Percentiles rank a stretch among this genome's conserved stretches.
These are phyloP conservation scores for Fallopia convolvulus DNA, from an alignment of 148 eudicot genomes.

Conservation along the genomic window DNA sequence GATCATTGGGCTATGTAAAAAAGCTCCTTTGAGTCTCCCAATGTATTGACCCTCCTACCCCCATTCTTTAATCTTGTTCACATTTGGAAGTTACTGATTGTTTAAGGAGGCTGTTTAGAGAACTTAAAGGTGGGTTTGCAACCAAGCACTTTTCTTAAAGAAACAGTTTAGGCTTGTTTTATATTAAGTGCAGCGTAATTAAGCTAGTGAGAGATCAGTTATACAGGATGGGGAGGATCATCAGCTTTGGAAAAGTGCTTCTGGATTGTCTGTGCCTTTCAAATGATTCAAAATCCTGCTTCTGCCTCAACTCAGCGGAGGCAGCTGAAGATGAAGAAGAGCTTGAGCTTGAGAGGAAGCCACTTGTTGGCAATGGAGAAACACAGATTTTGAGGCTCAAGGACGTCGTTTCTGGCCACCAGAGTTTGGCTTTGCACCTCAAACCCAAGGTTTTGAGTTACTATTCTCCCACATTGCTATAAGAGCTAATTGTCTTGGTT, in stretches of 20 bases:
- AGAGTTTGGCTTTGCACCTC: slow-evolving; percentile 66
- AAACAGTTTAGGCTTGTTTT: too few species aligned
- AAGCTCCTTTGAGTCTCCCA: slow-evolving; percentile 3
- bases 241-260: slow-evolving; percentile 54
- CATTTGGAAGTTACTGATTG: neutral
- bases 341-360: slow-evolving; percentile 45
- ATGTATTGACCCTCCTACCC: slow-evolving; percentile 1
- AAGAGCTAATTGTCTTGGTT: too few species aligned
- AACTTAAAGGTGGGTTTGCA: too few species aligned
- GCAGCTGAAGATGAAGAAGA: slow-evolving; percentile 40
- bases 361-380: slow-evolving; percentile 49
- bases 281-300: slow-evolving; percentile 56
- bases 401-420: slow-evolving; percentile 51
- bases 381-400: slow-evolving; percentile 35
- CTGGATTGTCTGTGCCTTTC: slow-evolving; percentile 48
- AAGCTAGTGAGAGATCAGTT: neutral
- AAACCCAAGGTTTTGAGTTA: slow-evolving; percentile 66
- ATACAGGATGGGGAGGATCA: slow-evolving; percentile 43
- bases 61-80: neutral
- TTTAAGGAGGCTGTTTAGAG: neutral
- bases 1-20: neutral
- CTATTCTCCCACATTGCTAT: too few species aligned
- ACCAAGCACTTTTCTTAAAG: too few species aligned
- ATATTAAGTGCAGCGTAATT: too few species aligned
- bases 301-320: slow-evolving; percentile 48